Percentiles rank a stretch among this genome's conserved stretches.
These are phyloP conservation scores for Eudorina sp. DNA, from an alignment of 139 green algal species.

Conservation along the genomic window DNA sequence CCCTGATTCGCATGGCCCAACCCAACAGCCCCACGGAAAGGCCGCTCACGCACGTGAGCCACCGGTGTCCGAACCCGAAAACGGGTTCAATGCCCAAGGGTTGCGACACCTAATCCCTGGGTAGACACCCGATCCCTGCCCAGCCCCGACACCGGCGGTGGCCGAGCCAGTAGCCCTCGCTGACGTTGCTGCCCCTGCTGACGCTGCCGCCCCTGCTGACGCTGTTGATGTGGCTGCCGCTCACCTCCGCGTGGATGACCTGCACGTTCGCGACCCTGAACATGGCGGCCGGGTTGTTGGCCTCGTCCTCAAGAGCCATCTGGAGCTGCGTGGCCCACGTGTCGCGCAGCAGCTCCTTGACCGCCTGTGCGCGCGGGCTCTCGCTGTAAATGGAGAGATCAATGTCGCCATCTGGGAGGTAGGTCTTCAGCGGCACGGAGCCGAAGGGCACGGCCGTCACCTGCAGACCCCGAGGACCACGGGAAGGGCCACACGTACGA, in stretches of 20 bases:
- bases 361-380: slow-evolving; percentile 22
- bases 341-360: slow-evolving; percentile 62
- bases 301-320: slow-evolving; percentile 79
- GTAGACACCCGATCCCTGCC: no score
- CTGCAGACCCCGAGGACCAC: neutral
- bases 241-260: slow-evolving; percentile 93
- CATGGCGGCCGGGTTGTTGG: slow-evolving; percentile 60
- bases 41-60: no score
- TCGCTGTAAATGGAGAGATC: slow-evolving; percentile 90
- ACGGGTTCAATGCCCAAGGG: no score
- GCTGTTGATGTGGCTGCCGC: neutral
- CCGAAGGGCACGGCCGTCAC: slow-evolving; percentile 82
- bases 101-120: no score
- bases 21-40: no score
- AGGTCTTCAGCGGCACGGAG: slow-evolving; percentile 95
- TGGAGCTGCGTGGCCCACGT: slow-evolving; percentile 80
- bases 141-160: no score
- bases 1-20: no score
- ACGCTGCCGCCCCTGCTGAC: no score
- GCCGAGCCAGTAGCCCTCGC: no score
- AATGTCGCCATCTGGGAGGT: slow-evolving; percentile 97
- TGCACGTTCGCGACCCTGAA: slow-evolving; percentile 85
- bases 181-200: no score
- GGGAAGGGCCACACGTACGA: neutral
- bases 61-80: no score